Evolutionary conservation across 2,329 filamentous ascomycete genomes (phyloP), one percentile per base, ranked within the genome.

Genomic region (Phyllosticta citribraziliensis): DNA sequence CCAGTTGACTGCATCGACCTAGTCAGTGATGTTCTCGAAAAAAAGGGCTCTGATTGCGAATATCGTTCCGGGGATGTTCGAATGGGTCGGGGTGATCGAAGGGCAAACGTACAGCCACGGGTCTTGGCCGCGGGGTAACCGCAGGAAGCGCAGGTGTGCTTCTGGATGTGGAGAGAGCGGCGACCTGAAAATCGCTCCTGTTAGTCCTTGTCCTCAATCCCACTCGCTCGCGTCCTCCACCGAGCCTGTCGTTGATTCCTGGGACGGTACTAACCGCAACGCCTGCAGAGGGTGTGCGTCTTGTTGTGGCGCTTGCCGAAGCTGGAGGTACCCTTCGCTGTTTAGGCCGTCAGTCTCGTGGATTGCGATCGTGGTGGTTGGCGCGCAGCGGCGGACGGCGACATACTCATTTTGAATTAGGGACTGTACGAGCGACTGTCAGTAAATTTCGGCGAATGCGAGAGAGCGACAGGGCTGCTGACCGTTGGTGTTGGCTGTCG

Each of bases 131-230:
- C 83, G 77, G 94, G 94, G 83, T 97, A 99, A 78, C 92, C 94
- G 85, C 94, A 99, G 75, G 84, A 85, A 72, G 93, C 80, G 84
- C 94, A 99, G 77, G 91, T 95, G 82, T 96, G 88, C 89, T 99
- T 99, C 85, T 99, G 94, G 83, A 97, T 87, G 88, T 99, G 94
- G 81, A 97, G 88, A 75, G 94, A 96, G 78, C 94, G 92, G 78
- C 89, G 88, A 82, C 93, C 91, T 95, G 69, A 64, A 58, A 58
- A 53, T 64, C 63, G 64, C 62, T 67, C 17, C 55, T 64, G 65
- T 70, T 67, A 75, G 69, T 67, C 62, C 70, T 74, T 70, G 71
- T 70, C 67, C 63, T 63, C 56, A 20, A 30, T 61, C 30, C 19
- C 30, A 22, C 14, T 19, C 47, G 52, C 55, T 52, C 55, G 25